A percentile compares a stretch with the other conserved stretches of the same genome.
Conservation (phyloP, 129 eudicot genomes). For the Flaveria robusta region DNA sequence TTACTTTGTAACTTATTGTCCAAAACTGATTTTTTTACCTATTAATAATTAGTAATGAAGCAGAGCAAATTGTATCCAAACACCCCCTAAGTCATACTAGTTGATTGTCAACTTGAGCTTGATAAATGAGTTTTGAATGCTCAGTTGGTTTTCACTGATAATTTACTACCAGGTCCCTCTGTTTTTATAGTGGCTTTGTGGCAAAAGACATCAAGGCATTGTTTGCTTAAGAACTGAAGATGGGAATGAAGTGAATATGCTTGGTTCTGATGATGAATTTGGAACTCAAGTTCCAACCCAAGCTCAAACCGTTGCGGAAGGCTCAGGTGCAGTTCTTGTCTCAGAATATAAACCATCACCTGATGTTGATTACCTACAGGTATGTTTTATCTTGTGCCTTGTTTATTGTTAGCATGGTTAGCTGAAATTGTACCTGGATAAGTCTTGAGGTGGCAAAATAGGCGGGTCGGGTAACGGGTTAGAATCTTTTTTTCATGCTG, state of each 20-base stretch:
- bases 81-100: constrained; percentile 15
- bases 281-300: constrained; percentile 66
- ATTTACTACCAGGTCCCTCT: constrained; percentile 85
- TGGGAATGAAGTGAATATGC: constrained; percentile 49
- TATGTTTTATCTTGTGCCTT: constrained; percentile 26
- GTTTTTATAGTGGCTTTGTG: constrained; percentile 88
- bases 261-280: constrained; percentile 83
- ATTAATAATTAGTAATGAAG: not conserved
- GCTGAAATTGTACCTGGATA: not conserved
- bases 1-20: not conserved
- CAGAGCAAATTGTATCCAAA: not conserved
- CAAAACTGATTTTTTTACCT: not conserved
- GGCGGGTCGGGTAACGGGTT: not conserved
- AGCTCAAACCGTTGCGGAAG: constrained; percentile 72
- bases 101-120: constrained; percentile 21
- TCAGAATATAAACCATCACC: constrained; percentile 82
- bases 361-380: constrained; percentile 99
- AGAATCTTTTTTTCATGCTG: not conserved
- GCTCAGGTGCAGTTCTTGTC: constrained; percentile 62
- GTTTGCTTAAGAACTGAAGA: constrained; percentile 50
- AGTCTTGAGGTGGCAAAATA: too few relatives aligned
- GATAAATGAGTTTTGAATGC: constrained; percentile 34
- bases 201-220: constrained; percentile 48
- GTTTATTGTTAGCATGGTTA: not conserved
- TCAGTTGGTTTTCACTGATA: constrained; percentile 75